Evolutionary conservation across 306 rosid species (phyloP), one percentile per base, ranked within the genome.

Genomic region (Trichosanthes cucumerina): DNA sequence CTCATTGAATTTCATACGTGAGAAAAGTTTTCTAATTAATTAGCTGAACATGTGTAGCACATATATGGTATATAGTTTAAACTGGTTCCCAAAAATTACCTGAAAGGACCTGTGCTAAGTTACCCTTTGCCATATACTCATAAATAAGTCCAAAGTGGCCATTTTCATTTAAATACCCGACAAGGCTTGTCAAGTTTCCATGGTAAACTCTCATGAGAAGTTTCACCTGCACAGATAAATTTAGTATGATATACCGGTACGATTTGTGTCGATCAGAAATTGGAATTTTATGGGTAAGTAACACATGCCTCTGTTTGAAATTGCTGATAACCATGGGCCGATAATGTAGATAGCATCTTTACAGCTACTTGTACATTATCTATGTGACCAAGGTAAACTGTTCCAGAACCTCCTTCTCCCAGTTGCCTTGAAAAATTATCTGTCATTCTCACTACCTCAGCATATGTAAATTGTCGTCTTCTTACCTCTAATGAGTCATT

Each of bases 371-470:
- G 86, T 14, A 86, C 74, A 12, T 81, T 78, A 14, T 69, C 36
- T 16, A 83, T 15, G 66, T 31, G 19, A 85, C 26, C 58, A 31
- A 57, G 88, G 74, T 85, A 88, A 74, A 90, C 91, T 9, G 66
- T 81, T 83, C 91, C 94, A 56, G 72, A 85, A 31, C 87, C 89
- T 59, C 91, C 94, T 78, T 78, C 81, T 4, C 94, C 94, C 36
- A 88, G 46, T 77, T 80, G 38, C 62, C 70, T 79, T 72, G 83
- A 43, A 34, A 88, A 85, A 86, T 88, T 82, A 3, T 85, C 76
- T 23, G 87, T 81, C 44, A 85, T 84, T 28, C 43, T 58, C 49
- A 78, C 31, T 62, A 89, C 81, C 50, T 91, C 88, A 10, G 82
- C 31, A 64, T 86, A 89, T 19, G 86, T 84, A 80, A 91, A 82